phyloP scores from a whole-genome alignment of 352 stramenopile species.

The Thalassiosira livingstoniorum region DNA sequence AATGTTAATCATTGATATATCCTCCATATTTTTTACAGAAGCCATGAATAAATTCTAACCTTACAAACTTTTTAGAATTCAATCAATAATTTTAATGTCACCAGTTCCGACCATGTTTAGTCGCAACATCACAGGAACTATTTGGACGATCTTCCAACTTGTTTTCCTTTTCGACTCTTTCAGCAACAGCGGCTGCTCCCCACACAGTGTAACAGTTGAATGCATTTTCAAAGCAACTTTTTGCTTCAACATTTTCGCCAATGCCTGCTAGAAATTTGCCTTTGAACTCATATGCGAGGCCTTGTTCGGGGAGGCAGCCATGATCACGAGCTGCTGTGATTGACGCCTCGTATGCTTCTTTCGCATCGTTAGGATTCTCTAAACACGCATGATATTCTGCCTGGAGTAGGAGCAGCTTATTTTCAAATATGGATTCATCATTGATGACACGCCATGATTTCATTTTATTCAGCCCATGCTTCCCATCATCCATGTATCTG shows the following conservation, averaged over 20 bases:
- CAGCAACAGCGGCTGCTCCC: no score
- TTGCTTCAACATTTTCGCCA: neutral
- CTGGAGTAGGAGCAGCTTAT: constrained; percentile 29
- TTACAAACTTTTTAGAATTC: no score
- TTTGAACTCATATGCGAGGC: constrained; percentile 10
- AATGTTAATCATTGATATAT: no score
- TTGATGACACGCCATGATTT: constrained; percentile 11
- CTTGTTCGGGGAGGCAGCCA: constrained; percentile 22
- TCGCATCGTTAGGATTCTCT: neutral
- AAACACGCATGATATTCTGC: constrained; percentile 27
- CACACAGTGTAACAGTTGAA: constrained; percentile 3
- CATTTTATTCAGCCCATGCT: constrained; percentile 13
- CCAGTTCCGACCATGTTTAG: no score
- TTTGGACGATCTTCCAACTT: no score
- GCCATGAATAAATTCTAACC: no score
- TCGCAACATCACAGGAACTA: no score
- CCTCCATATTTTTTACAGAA: no score
- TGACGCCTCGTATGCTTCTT: constrained; percentile 1
- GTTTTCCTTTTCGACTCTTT: no score
- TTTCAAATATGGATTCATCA: constrained; percentile 16
- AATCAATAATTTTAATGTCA: no score
- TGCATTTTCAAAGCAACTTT: neutral
- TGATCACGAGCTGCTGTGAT: constrained; percentile 22
- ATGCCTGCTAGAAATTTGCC: neutral
- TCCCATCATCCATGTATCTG: constrained; percentile 17